Base-by-base conservation (phyloP, 345 rosid genomes). In the Mallotus nudiflorus region DNA sequence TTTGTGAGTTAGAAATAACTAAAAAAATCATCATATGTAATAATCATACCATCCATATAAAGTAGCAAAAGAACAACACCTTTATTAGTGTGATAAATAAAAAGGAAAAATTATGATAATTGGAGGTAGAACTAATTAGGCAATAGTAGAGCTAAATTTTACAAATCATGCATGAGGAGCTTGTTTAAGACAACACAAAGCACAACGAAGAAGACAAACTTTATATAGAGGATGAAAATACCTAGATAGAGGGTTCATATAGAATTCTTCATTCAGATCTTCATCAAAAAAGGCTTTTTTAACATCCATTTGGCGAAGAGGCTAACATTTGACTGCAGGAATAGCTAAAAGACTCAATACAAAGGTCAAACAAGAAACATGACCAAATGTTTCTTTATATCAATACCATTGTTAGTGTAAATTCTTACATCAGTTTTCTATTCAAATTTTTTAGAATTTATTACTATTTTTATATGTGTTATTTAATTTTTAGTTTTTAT, bases 381-480 rank as follows among this genome's bases (percentile, higher is more conserved):
- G 31, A 54, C 31, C 59, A 54, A 54, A 57, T 1, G 27, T 57
- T 57, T 57, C 39, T 57, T 57, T n/a, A 57, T 57, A 25, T 25
- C 27, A 53, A 28, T 27, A 0, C 62, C 62, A 31, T n/a, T n/a
- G n/a, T n/a, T n/a, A n/a, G n/a, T n/a, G n/a, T n/a, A n/a, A n/a
- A n/a, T n/a, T n/a, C n/a, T n/a, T n/a, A n/a, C n/a, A n/a, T n/a
- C n/a, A n/a, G n/a, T n/a, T n/a, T n/a, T n/a, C n/a, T n/a, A n/a
- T n/a, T n/a, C n/a, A n/a, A n/a, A n/a, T n/a, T n/a, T n/a, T n/a
- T n/a, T n/a, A n/a, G n/a, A n/a, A n/a, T n/a, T n/a, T n/a, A n/a
- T n/a, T n/a, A n/a, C n/a, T n/a, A n/a, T n/a, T n/a, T n/a, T n/a
- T n/a, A n/a, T n/a, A n/a, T n/a, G n/a, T n/a, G n/a, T n/a, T n/a